Base-by-base conservation (phyloP, 2,329 filamentous ascomycete species). In the Claviceps capensis region DNA sequence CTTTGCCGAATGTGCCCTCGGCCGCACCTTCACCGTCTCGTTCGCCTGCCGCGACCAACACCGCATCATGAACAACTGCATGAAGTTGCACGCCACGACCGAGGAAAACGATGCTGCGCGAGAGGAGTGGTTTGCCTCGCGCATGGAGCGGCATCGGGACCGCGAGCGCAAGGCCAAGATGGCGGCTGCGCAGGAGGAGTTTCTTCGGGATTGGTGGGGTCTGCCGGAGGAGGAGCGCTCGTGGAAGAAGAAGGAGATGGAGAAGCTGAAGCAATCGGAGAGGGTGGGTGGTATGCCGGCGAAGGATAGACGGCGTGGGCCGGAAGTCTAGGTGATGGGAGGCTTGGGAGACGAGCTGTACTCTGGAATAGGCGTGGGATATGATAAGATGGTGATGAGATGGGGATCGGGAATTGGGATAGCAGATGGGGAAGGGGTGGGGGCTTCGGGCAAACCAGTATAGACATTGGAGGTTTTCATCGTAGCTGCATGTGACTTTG, bases 51-150 rank as follows among this genome's bases (percentile, higher is more conserved):
- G 88, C 51, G 70, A 77, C 48, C 78, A 90, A 63, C 85, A 89
- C 62, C 82, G 84, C 56, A 75, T 77, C 38, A 98, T 98, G 93
- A 98, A 98, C 71, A 76, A 74, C 55, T 98, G 93, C 73, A 96
- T 98, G 89, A 76, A 90, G 59, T 69, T 76, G 52, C 85, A 94
- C 71, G 90, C 91, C 52, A 94, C 87, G 57, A 86, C 83, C 57
- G 81, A 78, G 51, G 88, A 94, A 66, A 79, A 94, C 68, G 93
- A 98, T 70, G 82, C 81, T 23, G 93, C 93, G 57, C 76, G 93
- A 50, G 86, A 89, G 67, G 89, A 97, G 65, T 98, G 93, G 93
- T 97, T 97, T 67, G 80, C 82, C 49, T 76, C 79, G 57, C 78
- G 87, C 49, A 74, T 87, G 60, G 80, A 88, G 70, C 76, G 90